Evolutionary conservation across 176 grass and related monocot genomes (phyloP), one percentile per base, ranked within the genome.

Genomic region (Melocanna baccifera): DNA sequence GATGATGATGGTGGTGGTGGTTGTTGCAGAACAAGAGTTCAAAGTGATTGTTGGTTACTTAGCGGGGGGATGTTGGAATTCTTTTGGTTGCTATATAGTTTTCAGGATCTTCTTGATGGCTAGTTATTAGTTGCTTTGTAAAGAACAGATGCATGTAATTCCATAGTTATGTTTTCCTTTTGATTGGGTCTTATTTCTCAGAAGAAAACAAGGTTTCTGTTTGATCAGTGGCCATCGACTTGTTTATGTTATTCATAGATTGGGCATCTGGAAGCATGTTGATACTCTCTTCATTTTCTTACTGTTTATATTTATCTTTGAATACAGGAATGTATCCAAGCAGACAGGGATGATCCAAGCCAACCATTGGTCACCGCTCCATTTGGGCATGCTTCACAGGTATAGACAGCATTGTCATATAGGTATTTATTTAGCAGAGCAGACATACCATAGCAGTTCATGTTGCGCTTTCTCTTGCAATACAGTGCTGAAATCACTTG

Each of bases 351-450:
- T 78, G 97, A 99, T 89, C 97, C 97, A 74, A 96, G 91, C 83
- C 91, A 83, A 69, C 93, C 97, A 64, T 80, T 99, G 81, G 97
- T 99, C 77, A 99, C 97, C 30, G 90, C 97, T 83, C 97, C 97
- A 84, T 99, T 99, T 92, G 97, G 97, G 67, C 97, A 99, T 78
- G 97, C 97, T 79, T 99, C 97, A 85, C 97, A 99, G 88, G 97
- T 99, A 93, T 62, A 41, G 10, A 28, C 39, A 56, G 22, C 65
- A 66, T 84, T 25, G 9, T 55, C 71, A 56, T 83, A 19, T 32
- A 85, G 28, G 63, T 52, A 81, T 70, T 36, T 67, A 59, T 73
- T 73, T 87, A n/a, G 36, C 30, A 67, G 6, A 83, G 36, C 28
- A 73, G 12, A 9, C 20, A 78, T 72, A 25, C 18, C 15, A 14